These are phyloP conservation scores for Rehmannia glutinosa DNA, from an alignment of 257 asterid species.

Conservation along the genomic window DNA sequence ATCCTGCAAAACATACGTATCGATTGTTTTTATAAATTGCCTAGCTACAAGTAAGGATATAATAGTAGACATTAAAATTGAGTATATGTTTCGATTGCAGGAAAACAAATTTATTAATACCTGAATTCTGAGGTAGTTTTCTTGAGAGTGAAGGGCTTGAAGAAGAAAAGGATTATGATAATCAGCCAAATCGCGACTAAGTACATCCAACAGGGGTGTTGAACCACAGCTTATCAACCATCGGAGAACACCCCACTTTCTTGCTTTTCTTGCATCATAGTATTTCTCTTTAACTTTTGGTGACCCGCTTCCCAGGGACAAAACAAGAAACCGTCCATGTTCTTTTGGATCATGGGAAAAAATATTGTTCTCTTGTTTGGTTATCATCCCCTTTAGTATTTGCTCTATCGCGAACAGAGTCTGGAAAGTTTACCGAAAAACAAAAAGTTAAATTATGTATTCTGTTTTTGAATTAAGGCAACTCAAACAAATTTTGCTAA, in stretches of 20 bases:
- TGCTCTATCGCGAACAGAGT: constrained; percentile 37
- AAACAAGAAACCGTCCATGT: constrained; percentile 29
- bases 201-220: neutral
- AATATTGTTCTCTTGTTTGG: constrained; percentile 12
- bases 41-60: too few relatives aligned
- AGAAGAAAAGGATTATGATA: constrained; percentile 31
- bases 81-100: neutral
- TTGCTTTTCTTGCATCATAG: neutral
- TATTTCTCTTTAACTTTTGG: constrained; percentile 22
- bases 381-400: constrained; percentile 26
- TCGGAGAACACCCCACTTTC: constrained; percentile 8
- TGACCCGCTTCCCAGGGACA: constrained; percentile 43
- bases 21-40: too few relatives aligned
- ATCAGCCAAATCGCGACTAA: constrained; percentile 39
- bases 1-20: too few relatives aligned
- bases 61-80: too few relatives aligned
- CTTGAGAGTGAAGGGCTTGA: constrained; percentile 24
- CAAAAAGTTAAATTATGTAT: neutral
- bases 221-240: constrained; percentile 1
- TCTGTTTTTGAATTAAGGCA: too few relatives aligned
- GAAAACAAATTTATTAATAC: constrained; percentile 26
- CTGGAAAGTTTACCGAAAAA: constrained; percentile 18
- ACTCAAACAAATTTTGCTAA: too few relatives aligned
- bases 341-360: constrained; percentile 21
- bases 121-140: constrained; percentile 28